Percentiles rank a stretch among this genome's conserved stretches.
phyloP scores from a whole-genome alignment of 305 asterid species.

The Fraxinus sp. region DNA sequence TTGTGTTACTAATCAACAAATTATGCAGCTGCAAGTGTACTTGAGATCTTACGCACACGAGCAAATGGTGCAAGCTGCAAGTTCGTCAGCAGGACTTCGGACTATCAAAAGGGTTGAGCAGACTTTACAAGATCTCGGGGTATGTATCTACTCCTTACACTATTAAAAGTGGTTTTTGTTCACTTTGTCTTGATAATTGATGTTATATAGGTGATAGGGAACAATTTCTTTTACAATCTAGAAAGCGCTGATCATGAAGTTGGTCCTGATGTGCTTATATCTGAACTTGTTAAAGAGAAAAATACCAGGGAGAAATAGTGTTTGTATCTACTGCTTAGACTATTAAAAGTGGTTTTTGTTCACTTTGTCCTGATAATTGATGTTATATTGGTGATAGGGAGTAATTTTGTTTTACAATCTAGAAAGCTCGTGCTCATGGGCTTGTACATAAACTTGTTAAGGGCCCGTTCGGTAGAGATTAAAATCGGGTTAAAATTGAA shows the following conservation, averaged over 20 bases:
- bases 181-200: slow-evolving; percentile 14
- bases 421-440: background rate
- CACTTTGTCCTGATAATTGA: slow-evolving; percentile 10
- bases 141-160: slow-evolving; percentile 43
- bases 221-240: background rate
- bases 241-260: background rate
- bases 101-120: slow-evolving; percentile 94
- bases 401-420: background rate
- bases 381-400: slow-evolving; percentile 14
- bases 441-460: background rate
- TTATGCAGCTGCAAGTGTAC: slow-evolving; percentile 84
- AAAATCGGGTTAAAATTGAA: too few relatives aligned
- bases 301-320: slow-evolving; percentile 22
- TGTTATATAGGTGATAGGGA: slow-evolving; percentile 13
- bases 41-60: slow-evolving; percentile 82
- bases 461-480: too few relatives aligned
- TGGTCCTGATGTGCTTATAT: background rate
- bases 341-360: background rate
- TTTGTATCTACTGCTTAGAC: slow-evolving; percentile 43
- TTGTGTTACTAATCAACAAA: slow-evolving; percentile 23
- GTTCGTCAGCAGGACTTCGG: slow-evolving; percentile 96
- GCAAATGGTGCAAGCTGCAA: slow-evolving; percentile 99
- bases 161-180: background rate
- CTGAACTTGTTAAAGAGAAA: background rate
- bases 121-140: slow-evolving; percentile 98